phyloP scores from a whole-genome alignment of 768 basidiomycete species.

The Macrolepiota albuminosa region DNA sequence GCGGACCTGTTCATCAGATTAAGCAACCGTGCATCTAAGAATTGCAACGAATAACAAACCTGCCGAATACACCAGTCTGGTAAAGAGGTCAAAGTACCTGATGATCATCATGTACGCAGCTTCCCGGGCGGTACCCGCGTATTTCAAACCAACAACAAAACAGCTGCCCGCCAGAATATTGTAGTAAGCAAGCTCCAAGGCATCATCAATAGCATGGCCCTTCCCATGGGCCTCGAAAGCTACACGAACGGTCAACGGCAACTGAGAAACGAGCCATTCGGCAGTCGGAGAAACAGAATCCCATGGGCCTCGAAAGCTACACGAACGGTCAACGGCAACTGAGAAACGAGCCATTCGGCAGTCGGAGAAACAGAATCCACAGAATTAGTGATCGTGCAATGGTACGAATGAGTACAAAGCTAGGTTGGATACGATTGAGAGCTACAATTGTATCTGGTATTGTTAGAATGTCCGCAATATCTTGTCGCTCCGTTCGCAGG shows the following conservation, averaged over 20 bases:
- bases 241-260: conserved; percentile 62
- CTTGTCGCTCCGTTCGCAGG: conserved; percentile 74
- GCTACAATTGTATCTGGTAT: conserved; percentile 79
- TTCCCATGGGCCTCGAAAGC: conserved; percentile 52
- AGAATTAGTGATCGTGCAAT: conserved; percentile 76
- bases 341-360: conserved; percentile 63
- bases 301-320: conserved; percentile 56
- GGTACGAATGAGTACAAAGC: conserved; percentile 78
- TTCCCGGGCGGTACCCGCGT: conserved; percentile 88
- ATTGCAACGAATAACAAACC: conserved; percentile 38
- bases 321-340: conserved; percentile 66
- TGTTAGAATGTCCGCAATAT: conserved; percentile 80
- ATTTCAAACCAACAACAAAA: conserved; percentile 89
- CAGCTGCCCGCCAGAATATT: conserved; percentile 90
- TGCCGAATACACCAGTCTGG: conserved; percentile 59
- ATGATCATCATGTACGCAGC: conserved; percentile 85
- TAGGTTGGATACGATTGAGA: conserved; percentile 84
- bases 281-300: conserved; percentile 62
- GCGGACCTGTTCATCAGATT: conserved; percentile 44
- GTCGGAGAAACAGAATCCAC: conserved; percentile 74
- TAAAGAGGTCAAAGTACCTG: conserved; percentile 76
- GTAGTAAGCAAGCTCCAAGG: conserved; percentile 85
- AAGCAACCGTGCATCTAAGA: conserved; percentile 2
- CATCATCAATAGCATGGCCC: conserved; percentile 55
- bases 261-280: conserved; percentile 67